Percentiles rank a stretch among this genome's conserved stretches.
Conservation (phyloP, 805 yeast species). For the Tetrapisispora namnaoensis region DNA sequence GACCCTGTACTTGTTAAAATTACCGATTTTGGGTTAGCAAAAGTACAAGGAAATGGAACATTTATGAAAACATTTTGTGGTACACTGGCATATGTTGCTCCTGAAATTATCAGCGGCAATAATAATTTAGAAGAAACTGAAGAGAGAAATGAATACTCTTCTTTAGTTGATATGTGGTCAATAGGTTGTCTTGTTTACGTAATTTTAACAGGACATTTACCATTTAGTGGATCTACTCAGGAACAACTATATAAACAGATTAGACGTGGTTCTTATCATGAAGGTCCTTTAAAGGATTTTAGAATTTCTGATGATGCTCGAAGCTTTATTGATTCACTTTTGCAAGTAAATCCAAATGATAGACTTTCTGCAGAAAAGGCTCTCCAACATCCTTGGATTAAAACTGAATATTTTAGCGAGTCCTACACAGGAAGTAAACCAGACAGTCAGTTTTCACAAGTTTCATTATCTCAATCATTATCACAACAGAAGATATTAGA, state of each 20-base stretch:
- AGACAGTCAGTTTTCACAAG: slow-evolving; percentile 23
- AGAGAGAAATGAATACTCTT: slow-evolving; percentile 47
- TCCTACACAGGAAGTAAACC: not conserved
- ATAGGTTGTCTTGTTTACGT: slow-evolving; percentile 92
- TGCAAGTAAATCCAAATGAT: slow-evolving; percentile 65
- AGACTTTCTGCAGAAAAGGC: slow-evolving; percentile 74
- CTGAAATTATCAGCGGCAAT: slow-evolving; percentile 61
- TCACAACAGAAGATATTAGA: slow-evolving; percentile 50
- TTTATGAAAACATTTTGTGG: slow-evolving; percentile 96
- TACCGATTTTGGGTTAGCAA: slow-evolving; percentile 94
- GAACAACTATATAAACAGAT: slow-evolving; percentile 74
- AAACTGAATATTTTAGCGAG: slow-evolving; percentile 7
- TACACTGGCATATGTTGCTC: slow-evolving; percentile 93
- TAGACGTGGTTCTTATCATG: slow-evolving; percentile 68
- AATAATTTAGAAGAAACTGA: slow-evolving; percentile 12
- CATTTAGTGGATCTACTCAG: slow-evolving; percentile 89
- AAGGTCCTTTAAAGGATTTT: slow-evolving; percentile 57
- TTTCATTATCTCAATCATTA: slow-evolving; percentile 61
- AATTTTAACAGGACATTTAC: slow-evolving; percentile 82
- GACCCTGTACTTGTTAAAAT: slow-evolving; percentile 89
- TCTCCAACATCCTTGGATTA: slow-evolving; percentile 74
- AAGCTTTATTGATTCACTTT: slow-evolving; percentile 57
- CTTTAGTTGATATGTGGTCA: slow-evolving; percentile 95
- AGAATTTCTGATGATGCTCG: slow-evolving; percentile 60
- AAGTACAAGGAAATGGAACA: slow-evolving; percentile 72